A percentile compares a stretch with the other conserved stretches of the same genome.
Conservation (phyloP, 306 rosid species). For the Quercus dentata region DNA sequence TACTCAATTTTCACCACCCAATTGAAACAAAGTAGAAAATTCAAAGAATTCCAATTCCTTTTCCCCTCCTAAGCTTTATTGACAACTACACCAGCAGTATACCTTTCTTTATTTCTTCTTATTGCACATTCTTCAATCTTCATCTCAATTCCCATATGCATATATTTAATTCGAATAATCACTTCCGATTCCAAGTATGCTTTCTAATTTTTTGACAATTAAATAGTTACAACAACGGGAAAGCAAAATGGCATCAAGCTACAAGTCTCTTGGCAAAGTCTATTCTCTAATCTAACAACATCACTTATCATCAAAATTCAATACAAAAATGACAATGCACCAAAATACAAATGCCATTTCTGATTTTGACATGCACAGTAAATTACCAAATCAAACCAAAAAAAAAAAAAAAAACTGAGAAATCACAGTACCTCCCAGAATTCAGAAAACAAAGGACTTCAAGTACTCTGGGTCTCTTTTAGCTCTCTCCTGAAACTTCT, state of each 20-base stretch:
- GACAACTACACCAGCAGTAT: not conserved
- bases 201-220: not conserved
- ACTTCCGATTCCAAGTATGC: not conserved
- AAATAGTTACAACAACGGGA: too few relatives aligned
- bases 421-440: not conserved
- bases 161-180: not conserved
- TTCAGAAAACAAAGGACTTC: constrained; percentile 61
- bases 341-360: not conserved
- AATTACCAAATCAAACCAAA: too few relatives aligned
- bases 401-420: not conserved
- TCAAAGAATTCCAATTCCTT: not conserved
- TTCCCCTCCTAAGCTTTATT: not conserved
- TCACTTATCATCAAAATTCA: too few relatives aligned
- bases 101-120: not conserved
- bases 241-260: too few relatives aligned
- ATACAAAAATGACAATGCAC: not conserved
- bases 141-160: not conserved
- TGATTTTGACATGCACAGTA: not conserved
- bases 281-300: too few relatives aligned
- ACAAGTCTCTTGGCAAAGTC: too few relatives aligned
- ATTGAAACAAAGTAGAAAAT: not conserved
- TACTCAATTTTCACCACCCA: too few relatives aligned
- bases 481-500: constrained; percentile 78
- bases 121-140: not conserved
- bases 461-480: constrained; percentile 83